Percentiles rank a stretch among this genome's conserved stretches.
These are phyloP conservation scores for Pythium plurisporium DNA, from an alignment of 352 stramenopile species.

Conservation along the genomic window DNA sequence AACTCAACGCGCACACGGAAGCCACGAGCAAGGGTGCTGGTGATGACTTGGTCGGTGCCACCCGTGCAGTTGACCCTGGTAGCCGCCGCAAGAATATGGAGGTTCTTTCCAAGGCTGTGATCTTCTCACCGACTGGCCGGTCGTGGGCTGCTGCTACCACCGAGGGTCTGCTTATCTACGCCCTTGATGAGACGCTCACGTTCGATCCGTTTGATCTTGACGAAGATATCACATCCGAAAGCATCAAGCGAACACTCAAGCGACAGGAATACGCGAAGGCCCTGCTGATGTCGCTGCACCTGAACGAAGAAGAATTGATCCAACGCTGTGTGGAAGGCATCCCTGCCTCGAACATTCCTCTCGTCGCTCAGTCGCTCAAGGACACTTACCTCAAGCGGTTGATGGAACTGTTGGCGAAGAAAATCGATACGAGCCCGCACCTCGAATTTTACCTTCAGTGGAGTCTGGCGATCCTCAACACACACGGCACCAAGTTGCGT, in stretches of 20 bases:
- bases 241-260: slow-evolving; percentile 84
- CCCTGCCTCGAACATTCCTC: slow-evolving; percentile 82
- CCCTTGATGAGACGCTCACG: slow-evolving; percentile 93
- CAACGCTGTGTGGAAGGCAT: slow-evolving; percentile 89
- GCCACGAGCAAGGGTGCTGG: slow-evolving; percentile 21
- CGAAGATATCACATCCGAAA: slow-evolving; percentile 95
- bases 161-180: slow-evolving; percentile 98
- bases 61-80: slow-evolving; percentile 91
- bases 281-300: slow-evolving; percentile 94
- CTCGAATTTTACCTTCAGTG: slow-evolving; percentile 98
- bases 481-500: slow-evolving; percentile 86
- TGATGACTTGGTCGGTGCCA: slow-evolving; percentile 68
- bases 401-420: slow-evolving; percentile 91
- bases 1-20: slow-evolving; percentile 68
- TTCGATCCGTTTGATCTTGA: slow-evolving; percentile 99
- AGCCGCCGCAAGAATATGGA: slow-evolving; percentile 83
- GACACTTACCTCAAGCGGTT: slow-evolving; percentile 91
- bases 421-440: slow-evolving; percentile 91
- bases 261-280: slow-evolving; percentile 90
- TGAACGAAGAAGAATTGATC: slow-evolving; percentile 96
- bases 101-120: slow-evolving; percentile 88
- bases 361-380: slow-evolving; percentile 90
- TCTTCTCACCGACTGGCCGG: slow-evolving; percentile 96
- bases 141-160: slow-evolving; percentile 96
- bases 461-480: slow-evolving; percentile 93